Conservation (phyloP, 495 filamentous ascomycete genomes). For the Xylaria curta region DNA sequence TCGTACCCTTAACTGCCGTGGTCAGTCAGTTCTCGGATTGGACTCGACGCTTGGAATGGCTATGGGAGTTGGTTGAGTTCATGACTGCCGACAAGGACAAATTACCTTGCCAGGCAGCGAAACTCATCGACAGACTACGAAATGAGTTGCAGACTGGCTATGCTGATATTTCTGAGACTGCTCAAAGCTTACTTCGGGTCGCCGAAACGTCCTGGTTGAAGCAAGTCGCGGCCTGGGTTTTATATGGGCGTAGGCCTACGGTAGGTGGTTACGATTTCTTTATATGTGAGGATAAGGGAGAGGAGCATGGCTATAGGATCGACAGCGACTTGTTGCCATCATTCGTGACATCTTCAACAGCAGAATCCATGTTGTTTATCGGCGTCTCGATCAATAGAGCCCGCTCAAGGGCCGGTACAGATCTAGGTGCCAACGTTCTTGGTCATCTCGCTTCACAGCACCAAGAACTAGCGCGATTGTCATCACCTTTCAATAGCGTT, state of each 20-base stretch:
- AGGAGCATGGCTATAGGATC: conserved; percentile 62
- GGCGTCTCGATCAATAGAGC: conserved; percentile 88
- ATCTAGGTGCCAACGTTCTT: conserved; percentile 65
- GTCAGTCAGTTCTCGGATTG: conserved; percentile 84
- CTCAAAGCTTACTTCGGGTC: conserved; percentile 69
- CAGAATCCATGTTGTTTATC: conserved; percentile 86
- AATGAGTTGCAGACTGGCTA: conserved; percentile 85
- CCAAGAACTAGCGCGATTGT: conserved; percentile 69
- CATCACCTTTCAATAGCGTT: conserved; percentile 73
- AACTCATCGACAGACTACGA: conserved; percentile 77
- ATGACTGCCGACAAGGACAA: conserved; percentile 60
- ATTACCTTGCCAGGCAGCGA: conserved; percentile 49
- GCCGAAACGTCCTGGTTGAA: conserved; percentile 92
- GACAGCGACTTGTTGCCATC: conserved; percentile 67
- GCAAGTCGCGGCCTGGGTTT: conserved; percentile 84
- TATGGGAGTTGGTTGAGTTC: conserved; percentile 72
- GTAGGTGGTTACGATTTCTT: conserved; percentile 85
- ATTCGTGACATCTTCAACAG: conserved; percentile 78
- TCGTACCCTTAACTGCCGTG: conserved; percentile 86
- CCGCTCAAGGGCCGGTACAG: conserved; percentile 55
- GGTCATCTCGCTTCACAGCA: conserved; percentile 72
- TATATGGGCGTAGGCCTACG: conserved; percentile 81
- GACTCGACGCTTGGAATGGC: conserved; percentile 83
- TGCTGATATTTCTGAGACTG: conserved; percentile 77
- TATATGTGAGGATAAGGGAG: conserved; percentile 55